These are phyloP conservation scores for Lepidium sativum DNA, from an alignment of 345 rosid species.

Conservation along the genomic window DNA sequence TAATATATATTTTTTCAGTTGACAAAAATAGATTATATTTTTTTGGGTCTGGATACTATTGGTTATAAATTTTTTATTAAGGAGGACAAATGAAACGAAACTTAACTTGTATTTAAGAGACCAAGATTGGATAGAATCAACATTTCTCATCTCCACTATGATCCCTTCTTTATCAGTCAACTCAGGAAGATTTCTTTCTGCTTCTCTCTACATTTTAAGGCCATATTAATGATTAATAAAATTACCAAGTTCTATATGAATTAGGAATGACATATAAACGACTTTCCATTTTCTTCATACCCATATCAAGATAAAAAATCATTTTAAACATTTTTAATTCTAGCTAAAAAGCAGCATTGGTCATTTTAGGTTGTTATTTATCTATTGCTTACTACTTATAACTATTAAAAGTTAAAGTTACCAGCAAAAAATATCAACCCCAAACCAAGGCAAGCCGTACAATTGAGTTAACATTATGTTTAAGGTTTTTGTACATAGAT, in stretches of 20 bases:
- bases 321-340: not conserved
- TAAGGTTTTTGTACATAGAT: no score
- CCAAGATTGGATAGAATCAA: slow-evolving; percentile 39
- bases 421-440: no score
- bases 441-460: not conserved
- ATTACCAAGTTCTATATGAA: not conserved
- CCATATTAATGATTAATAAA: not conserved
- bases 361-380: not conserved
- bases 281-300: not conserved
- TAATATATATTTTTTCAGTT: no score
- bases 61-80: no score
- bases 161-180: slow-evolving; percentile 61
- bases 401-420: not conserved
- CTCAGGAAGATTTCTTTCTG: slow-evolving; percentile 63
- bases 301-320: not conserved
- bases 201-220: slow-evolving; percentile 44
- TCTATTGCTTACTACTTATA: not conserved
- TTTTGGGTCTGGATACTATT: no score
- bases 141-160: slow-evolving; percentile 37
- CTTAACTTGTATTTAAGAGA: slow-evolving; percentile 60
- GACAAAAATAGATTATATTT: no score
- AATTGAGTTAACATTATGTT: not conserved
- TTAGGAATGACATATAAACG: not conserved
- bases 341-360: not conserved
- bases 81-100: no score